A percentile compares a stretch with the other conserved stretches of the same genome.
These are phyloP conservation scores for Dianthus caryophyllus DNA, from an alignment of 148 eudicot species.

Conservation along the genomic window DNA sequence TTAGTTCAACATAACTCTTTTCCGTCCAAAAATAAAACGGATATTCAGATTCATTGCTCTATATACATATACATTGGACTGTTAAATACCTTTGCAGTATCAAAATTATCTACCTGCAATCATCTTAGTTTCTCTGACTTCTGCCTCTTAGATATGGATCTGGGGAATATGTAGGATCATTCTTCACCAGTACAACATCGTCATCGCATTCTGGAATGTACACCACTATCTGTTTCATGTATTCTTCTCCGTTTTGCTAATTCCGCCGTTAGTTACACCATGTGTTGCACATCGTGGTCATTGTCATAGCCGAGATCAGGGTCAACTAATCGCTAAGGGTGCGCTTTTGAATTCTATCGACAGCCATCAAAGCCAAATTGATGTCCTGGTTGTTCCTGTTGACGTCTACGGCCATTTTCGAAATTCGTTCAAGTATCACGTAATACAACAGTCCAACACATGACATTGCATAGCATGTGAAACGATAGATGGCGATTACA, in stretches of 20 bases:
- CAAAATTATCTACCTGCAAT: no score
- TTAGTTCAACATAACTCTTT: no score
- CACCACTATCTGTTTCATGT: slow-evolving; percentile 43
- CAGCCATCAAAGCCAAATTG: slow-evolving; percentile 74
- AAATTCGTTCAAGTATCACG: no score
- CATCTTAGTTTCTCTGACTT: no score
- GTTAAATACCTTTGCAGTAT: no score
- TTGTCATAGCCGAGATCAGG: slow-evolving; percentile 24
- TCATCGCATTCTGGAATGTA: slow-evolving; percentile 49
- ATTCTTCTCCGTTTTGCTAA: slow-evolving; percentile 31
- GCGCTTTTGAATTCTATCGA: slow-evolving; percentile 36
- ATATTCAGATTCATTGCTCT: no score
- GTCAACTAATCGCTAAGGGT: slow-evolving; percentile 32
- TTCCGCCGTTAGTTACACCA: slow-evolving; percentile 62
- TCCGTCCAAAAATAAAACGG: no score
- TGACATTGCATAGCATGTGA: no score
- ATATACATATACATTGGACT: no score
- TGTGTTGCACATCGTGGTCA: slow-evolving; percentile 37
- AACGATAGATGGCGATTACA: no score
- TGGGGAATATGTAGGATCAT: slow-evolving; percentile 37
- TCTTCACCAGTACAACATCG: slow-evolving; percentile 44
- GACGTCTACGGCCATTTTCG: slow-evolving; percentile 72
- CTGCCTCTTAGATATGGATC: slow-evolving; percentile 19
- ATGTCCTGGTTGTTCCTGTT: slow-evolving; percentile 64
- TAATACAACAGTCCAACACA: no score